Conservation (phyloP, 768 basidiomycete genomes). For the Asterophora lycoperdoides region DNA sequence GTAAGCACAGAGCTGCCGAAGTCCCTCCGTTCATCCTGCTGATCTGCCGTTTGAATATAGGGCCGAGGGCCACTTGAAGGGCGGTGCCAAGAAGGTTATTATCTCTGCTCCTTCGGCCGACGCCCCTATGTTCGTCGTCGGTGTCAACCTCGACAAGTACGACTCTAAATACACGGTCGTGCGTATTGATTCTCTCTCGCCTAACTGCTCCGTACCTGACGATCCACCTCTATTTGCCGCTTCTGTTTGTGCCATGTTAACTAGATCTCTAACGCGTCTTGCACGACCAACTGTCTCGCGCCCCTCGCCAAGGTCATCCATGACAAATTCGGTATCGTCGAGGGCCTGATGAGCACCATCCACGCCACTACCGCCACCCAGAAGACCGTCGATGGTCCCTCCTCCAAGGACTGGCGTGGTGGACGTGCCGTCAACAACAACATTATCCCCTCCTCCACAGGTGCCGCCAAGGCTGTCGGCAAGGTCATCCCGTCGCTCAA, state of each 20-base stretch:
- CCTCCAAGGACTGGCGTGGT: slow-evolving; percentile 95
- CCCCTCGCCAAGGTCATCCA: slow-evolving; percentile 97
- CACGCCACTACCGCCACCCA: slow-evolving; percentile 96
- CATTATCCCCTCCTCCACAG: slow-evolving; percentile 99
- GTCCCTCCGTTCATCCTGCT: slow-evolving; percentile 10
- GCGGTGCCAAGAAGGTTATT: slow-evolving; percentile 99
- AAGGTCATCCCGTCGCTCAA: slow-evolving; percentile 96
- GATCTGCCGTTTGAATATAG: slow-evolving; percentile 30
- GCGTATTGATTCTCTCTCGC: slow-evolving; percentile 28
- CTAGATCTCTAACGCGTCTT: slow-evolving; percentile 96
- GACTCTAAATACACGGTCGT: slow-evolving; percentile 84
- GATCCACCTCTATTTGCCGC: background rate
- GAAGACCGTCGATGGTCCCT: slow-evolving; percentile 93
- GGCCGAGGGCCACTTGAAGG: slow-evolving; percentile 91
- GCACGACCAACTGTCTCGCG: slow-evolving; percentile 99
- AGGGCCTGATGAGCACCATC: slow-evolving; percentile 98
- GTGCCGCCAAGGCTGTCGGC: slow-evolving; percentile 98
- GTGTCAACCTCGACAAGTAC: slow-evolving; percentile 94
- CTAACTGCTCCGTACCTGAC: slow-evolving; percentile 5
- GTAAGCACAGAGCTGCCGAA: slow-evolving; percentile 31
- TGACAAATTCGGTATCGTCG: slow-evolving; percentile 94
- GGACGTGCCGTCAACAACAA: slow-evolving; percentile 95
- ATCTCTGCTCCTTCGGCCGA: slow-evolving; percentile 99
- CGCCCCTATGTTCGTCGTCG: slow-evolving; percentile 91
- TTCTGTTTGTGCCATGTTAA: slow-evolving; percentile 2